phyloP scores from a whole-genome alignment of 164 flowering plant genomes.

The Saururus chinensis region DNA sequence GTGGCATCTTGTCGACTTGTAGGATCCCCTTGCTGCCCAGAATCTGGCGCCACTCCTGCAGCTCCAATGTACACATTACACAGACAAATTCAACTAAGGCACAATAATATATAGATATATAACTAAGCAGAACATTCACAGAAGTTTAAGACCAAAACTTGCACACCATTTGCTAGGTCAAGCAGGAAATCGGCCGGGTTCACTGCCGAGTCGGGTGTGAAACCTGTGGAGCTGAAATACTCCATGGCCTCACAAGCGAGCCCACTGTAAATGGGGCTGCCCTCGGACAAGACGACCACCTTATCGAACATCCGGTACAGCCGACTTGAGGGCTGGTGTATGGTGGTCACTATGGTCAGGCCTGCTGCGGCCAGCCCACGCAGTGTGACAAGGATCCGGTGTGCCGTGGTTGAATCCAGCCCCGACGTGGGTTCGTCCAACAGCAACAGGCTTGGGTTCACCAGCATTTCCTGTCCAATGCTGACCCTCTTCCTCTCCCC shows the following conservation, averaged over 20 bases:
- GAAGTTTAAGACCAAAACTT: no score
- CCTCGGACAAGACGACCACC: constrained; percentile 68
- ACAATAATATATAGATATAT: no score
- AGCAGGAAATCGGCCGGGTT: constrained; percentile 91
- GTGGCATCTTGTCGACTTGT: no score
- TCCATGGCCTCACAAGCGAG: constrained; percentile 44
- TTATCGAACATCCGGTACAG: constrained; percentile 76
- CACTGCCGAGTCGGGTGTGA: constrained; percentile 31
- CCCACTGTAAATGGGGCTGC: constrained; percentile 69
- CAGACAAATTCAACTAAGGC: no score
- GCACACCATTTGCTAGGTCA: constrained; percentile 95
- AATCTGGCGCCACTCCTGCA: constrained; percentile 51
- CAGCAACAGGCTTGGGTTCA: constrained; percentile 76
- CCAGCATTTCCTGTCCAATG: constrained; percentile 88
- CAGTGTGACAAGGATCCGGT: constrained; percentile 48
- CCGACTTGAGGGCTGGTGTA: constrained; percentile 89
- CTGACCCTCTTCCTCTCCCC: constrained; percentile 95
- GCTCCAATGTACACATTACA: no score
- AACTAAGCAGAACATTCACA: no score
- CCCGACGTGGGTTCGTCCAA: constrained; percentile 96
- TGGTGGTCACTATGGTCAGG: constrained; percentile 65
- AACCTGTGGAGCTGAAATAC: constrained; percentile 62
- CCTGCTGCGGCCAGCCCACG: constrained; percentile 67
- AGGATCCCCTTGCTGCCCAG: constrained; percentile 37
- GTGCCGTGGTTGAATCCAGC: constrained; percentile 88